Base-by-base conservation (phyloP, 352 stramenopile species). In the Phytophthora colocasiae region DNA sequence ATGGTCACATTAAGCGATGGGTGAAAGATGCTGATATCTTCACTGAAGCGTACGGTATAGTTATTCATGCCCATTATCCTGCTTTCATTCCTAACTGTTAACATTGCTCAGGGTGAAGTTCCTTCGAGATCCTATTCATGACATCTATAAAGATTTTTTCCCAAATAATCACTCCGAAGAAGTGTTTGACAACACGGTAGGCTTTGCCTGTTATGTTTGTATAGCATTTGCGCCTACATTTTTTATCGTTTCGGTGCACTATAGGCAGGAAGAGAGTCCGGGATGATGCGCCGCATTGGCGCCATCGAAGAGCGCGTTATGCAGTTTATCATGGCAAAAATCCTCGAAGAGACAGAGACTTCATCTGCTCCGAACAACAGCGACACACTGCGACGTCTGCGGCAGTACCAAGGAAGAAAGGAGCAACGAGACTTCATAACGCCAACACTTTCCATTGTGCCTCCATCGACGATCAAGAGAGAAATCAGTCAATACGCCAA, bases 261-360 rank as follows among this genome's bases (percentile, higher is more conserved):
- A 31, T 43, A 75, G 66, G 41, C 34, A 29, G 45, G 43, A 48
- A 19, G 66, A 53, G 66, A 66, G 24, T 54, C 52, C 15, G 51
- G 61, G 10, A 71, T 63, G 49, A 69, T 89, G 31, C 78, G 77
- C 4, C 73, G 71, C 26, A 86, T 91, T 22, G 83, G 83, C 1
- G 59, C 71, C 6, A 85, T 90, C 32, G 78, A 90, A 53, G 81
- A 90, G 58, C 80, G 83, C 4, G 63, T 77, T 17, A 91, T 89
- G 81, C 83, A 88, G 66, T 81, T 82, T 19, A 71, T 91, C 26
- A 73, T 91, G 40, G 55, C 66, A 11, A 89, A 89, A 58, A 85
- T 89, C 14, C 70, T 85, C 14, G 59, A 71, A 12, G 82, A 91
- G 58, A 78, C 60, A 2, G 74, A 86, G 10, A 19, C 65, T 1